These are phyloP conservation scores for Vitis labrusca DNA, from an alignment of 164 flowering plant genomes.

Conservation along the genomic window DNA sequence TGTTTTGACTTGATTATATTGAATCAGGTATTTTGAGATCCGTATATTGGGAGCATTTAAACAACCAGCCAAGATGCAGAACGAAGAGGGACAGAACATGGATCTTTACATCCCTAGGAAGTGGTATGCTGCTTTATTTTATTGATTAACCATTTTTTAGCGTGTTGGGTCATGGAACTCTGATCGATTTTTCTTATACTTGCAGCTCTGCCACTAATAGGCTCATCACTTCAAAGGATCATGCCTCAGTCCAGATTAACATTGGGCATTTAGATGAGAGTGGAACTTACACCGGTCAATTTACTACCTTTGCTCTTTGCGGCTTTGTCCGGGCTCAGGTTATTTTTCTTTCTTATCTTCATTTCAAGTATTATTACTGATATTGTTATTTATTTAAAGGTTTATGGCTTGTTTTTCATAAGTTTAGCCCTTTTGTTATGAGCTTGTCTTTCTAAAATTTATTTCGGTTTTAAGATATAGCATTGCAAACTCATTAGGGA, in stretches of 20 bases:
- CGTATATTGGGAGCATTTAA: neutral
- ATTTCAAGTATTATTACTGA: too few species aligned
- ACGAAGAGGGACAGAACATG: constrained; percentile 55
- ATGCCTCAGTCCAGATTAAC: constrained; percentile 78
- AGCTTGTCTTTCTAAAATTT: too few species aligned
- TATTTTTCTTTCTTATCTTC: too few species aligned
- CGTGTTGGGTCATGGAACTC: too few species aligned
- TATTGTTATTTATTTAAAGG: too few species aligned
- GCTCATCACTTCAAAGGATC: constrained; percentile 82
- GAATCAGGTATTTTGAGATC: neutral
- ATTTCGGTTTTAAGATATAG: too few species aligned
- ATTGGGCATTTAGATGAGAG: constrained; percentile 71
- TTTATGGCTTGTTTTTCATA: too few species aligned
- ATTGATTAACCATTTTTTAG: too few species aligned
- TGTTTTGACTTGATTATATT: neutral
- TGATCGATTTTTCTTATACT: neutral
- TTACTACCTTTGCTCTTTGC: constrained; percentile 69
- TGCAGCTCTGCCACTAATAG: constrained; percentile 82
- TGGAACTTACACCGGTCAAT: constrained; percentile 62
- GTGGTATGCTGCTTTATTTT: constrained; percentile 30
- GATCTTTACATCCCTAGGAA: constrained; percentile 62
- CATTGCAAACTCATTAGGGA: too few species aligned
- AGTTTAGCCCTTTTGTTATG: too few species aligned
- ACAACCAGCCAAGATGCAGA: constrained; percentile 44
- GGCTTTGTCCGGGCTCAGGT: constrained; percentile 87